phyloP scores from a whole-genome alignment of 345 rosid species.

The Pistacia atlantica region DNA sequence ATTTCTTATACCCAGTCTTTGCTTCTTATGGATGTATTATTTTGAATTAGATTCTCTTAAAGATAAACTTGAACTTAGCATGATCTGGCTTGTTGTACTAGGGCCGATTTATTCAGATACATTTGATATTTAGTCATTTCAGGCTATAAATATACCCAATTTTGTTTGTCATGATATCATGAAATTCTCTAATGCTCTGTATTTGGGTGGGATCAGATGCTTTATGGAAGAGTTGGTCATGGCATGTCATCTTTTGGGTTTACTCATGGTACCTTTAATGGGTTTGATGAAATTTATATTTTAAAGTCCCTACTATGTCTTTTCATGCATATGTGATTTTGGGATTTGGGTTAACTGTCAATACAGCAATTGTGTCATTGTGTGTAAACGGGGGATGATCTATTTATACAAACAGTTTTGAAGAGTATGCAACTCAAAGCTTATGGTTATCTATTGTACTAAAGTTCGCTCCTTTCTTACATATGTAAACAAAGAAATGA shows the following conservation, averaged over 20 bases:
- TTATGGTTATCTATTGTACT: not conserved
- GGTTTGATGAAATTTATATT: not conserved
- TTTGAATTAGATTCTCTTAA: not conserved
- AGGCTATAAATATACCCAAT: not conserved
- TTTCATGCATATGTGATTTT: not conserved
- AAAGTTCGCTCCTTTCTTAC: not conserved
- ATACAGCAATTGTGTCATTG: not conserved
- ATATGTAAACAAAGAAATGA: not conserved
- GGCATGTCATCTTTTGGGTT: not conserved
- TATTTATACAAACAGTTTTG: not conserved
- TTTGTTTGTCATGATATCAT: not conserved
- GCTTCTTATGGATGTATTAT: not conserved
- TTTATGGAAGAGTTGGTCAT: not conserved
- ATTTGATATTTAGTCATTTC: not conserved
- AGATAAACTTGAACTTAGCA: not conserved
- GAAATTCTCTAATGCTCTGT: not conserved
- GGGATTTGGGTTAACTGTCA: not conserved
- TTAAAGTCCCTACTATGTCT: not conserved
- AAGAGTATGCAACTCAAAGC: not conserved
- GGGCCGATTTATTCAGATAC: not conserved
- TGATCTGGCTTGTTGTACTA: not conserved
- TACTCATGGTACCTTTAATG: not conserved
- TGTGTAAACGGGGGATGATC: not conserved
- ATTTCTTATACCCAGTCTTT: not conserved
- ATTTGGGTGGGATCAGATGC: not conserved